Evolutionary conservation across 306 rosid species (phyloP).

Genomic region (Medicago truncatula): DNA sequence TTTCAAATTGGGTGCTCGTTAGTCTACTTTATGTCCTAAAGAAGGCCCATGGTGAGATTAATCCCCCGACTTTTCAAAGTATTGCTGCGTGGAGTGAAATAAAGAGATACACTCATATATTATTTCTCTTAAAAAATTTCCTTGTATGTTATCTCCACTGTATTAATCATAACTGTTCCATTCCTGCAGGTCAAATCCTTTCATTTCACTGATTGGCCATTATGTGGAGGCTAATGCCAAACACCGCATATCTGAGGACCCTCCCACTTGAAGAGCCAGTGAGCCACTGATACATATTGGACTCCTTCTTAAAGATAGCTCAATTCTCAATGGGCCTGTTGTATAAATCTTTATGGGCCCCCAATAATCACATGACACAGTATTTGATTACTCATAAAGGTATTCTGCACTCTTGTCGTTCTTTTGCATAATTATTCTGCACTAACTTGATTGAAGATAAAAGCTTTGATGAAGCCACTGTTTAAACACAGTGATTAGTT

Average conservation of each 20-base stretch:
- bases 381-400: constrained; percentile 51
- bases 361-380: constrained; percentile 55
- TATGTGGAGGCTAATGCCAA: constrained; percentile 56
- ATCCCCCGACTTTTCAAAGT: not conserved
- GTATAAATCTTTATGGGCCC: constrained; percentile 63
- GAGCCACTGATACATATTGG: constrained; percentile 61
- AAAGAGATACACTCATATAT: constrained; percentile 42
- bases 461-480: constrained; percentile 45
- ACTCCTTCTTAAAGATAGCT: constrained; percentile 54
- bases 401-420: constrained; percentile 47
- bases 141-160: constrained; percentile 45
- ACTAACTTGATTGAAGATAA: constrained; percentile 43
- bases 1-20: not conserved
- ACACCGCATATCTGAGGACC: constrained; percentile 61
- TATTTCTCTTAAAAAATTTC: constrained; percentile 34
- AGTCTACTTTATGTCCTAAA: constrained; percentile 21
- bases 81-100: constrained; percentile 13
- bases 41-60: constrained; percentile 34
- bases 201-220: constrained; percentile 59
- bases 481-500: constrained; percentile 41
- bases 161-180: constrained; percentile 53
- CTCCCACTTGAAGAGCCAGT: constrained; percentile 63
- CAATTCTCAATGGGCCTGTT: constrained; percentile 58
- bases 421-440: constrained; percentile 43
- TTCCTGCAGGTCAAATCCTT: constrained; percentile 53